Percentiles rank a stretch among this genome's conserved stretches.
phyloP scores from a whole-genome alignment of 2,329 filamentous ascomycete genomes.

The Ceratocystis harringtonii region DNA sequence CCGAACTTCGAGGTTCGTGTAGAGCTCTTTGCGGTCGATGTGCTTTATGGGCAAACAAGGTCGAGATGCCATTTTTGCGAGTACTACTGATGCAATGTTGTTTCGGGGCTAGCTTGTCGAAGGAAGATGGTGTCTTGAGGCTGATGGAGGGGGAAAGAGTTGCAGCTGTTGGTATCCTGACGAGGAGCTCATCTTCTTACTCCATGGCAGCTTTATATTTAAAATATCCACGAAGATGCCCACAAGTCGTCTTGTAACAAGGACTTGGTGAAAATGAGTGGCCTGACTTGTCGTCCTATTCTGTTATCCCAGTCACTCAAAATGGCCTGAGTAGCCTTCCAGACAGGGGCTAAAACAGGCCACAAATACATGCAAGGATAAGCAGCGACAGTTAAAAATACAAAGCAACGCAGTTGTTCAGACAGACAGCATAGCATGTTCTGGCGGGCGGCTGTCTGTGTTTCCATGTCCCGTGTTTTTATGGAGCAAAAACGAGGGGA shows the following conservation, averaged over 20 bases:
- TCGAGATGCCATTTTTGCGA: constrained; percentile 22
- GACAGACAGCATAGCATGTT: too few relatives aligned
- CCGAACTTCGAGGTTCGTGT: constrained; percentile 53
- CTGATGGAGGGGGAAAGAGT: too few relatives aligned
- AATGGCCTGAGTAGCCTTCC: constrained; percentile 10
- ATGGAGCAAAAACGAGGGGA: too few relatives aligned
- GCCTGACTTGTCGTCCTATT: constrained; percentile 16
- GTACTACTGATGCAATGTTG: background rate
- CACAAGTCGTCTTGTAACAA: background rate
- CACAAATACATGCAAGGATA: background rate
- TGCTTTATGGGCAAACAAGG: constrained; percentile 34
- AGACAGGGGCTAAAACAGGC: constrained; percentile 7
- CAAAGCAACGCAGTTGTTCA: too few relatives aligned
- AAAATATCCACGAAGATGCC: background rate
- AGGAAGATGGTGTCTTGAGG: too few relatives aligned
- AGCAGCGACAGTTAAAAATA: too few relatives aligned
- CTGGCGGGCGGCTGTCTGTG: too few relatives aligned
- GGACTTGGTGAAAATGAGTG: background rate
- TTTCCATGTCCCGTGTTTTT: too few relatives aligned
- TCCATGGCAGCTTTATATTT: background rate
- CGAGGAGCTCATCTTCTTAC: background rate
- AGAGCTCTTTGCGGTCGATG: constrained; percentile 54
- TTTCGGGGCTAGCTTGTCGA: too few relatives aligned
- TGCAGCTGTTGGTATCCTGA: background rate
- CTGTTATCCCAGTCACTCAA: background rate